Evolutionary conservation across 306 rosid species (phyloP), one percentile per base, ranked within the genome.

Genomic region (Gillenia trifoliata): DNA sequence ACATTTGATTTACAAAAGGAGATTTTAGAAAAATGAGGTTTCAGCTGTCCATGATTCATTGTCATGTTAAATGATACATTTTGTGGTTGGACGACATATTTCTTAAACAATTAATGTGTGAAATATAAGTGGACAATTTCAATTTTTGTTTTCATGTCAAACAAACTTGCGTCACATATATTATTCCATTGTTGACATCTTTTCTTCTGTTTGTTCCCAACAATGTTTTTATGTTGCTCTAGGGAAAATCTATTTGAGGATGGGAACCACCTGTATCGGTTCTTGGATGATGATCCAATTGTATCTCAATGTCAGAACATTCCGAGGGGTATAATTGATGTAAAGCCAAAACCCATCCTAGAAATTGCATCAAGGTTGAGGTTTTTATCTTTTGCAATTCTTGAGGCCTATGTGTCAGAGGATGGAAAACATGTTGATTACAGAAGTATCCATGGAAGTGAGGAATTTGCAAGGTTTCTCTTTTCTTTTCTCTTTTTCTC

Each of bases 281-380:
- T 94, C 83, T 81, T 94, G 83, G 96, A 91, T 64, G 89, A 94
- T 75, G 96, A 94, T 80, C 97, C 97, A 40, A 33, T 77, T 43
- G 91, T 94, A 67, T 89, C 97, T 78, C 91, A 86, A 75, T 91
- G 98, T 79, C 85, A 89, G 78, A 94, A 94, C 83, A 85, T 94
- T 68, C 81, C 90, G n/a, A 86, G 88, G 78, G 97, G 96, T 77
- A 89, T 90, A 75, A 79, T 61, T 68, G 89, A 85, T 76, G 83
- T 79, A 78, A 89, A 86, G 79, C 97, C 97, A 55, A 91, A 94
- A 86, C 86, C 93, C 61, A 73, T 91, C 64, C 45, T 69, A 31
- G 95, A 94, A 79, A 91, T 91, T 75, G 94, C 94, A 61, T 90
- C 95, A 77, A 88, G 96, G 81, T 87, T 94, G 73, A 86, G 96